Base-by-base conservation (phyloP, 1,284 basidiomycete species). In the Waitea zeae region DNA sequence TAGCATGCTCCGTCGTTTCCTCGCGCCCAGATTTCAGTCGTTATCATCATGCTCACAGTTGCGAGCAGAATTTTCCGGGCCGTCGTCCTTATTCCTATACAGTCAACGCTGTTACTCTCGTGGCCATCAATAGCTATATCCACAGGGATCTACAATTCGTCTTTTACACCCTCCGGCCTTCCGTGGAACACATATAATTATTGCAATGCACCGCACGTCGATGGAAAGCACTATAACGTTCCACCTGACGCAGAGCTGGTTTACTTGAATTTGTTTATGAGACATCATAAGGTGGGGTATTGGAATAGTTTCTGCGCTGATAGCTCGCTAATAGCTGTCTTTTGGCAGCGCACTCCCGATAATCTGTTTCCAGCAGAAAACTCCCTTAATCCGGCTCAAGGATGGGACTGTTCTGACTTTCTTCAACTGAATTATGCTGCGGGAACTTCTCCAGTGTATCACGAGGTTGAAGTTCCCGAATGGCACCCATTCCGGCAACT, bases 171-270 rank as follows among this genome's bases (percentile, higher is more conserved):
- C 5, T 39, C 43, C 1, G 20, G 43, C 39, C 44, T 57, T 3
- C 57, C 62, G 0, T 66, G 62, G 64, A 56, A 65, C 47, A 65
- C 59, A 3, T 67, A 67, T 48, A 65, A 65, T 37, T 67, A 68
- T 39, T 67, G 64, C 46, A 67, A 68, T 35, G 64, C 66, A 0
- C 63, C 64, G 0, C 64, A 64, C 39, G 60, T 65, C 41, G 61
- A 57, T 41, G 43, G 49, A 1, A 48, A 44, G 31, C 54, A 61
- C 38, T 65, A 64, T 38, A 20, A 36, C 4, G 20, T 33, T 2
- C 58, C 57, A 3, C 35, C 50, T 31, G 53, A 45, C 3, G 50
- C 48, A 2, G 44, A 52, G 38, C 40, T 65, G 3, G 52, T 58
- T 30, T 61, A 61, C 39, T 31, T 64, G 38, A 61, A 59, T 32